Conservation (phyloP, 2,329 filamentous ascomycete genomes). For the Pezizomycotina sp. region DNA sequence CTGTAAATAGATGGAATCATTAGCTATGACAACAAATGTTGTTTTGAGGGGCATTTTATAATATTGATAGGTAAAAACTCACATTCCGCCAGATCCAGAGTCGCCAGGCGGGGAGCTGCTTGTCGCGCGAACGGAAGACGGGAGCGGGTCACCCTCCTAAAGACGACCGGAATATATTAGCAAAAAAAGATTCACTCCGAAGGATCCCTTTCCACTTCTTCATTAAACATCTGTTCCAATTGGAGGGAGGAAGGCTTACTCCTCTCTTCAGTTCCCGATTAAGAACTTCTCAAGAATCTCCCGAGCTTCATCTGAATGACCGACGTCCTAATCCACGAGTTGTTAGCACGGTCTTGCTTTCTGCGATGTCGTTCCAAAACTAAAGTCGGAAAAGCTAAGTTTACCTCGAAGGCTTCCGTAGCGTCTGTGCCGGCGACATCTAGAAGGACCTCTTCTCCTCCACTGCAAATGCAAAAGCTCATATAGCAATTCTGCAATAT, state of each 20-base stretch:
- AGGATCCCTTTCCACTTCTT: too few relatives aligned
- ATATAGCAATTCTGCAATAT: slow-evolving; percentile 4
- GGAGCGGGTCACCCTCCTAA: slow-evolving; percentile 12
- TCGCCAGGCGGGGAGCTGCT: slow-evolving; percentile 3
- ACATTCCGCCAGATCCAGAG: slow-evolving; percentile 13
- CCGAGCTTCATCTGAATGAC: slow-evolving; percentile 94
- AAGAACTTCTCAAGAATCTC: slow-evolving; percentile 70
- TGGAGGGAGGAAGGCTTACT: too few relatives aligned
- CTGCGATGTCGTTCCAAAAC: slow-evolving; percentile 2
- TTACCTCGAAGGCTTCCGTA: slow-evolving; percentile 77
- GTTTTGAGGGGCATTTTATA: neutral
- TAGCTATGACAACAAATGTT: too few relatives aligned
- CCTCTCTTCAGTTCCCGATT: slow-evolving; percentile 64
- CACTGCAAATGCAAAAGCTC: too few relatives aligned
- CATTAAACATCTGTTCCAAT: too few relatives aligned
- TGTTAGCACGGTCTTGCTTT: slow-evolving; percentile 10
- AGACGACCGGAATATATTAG: too few relatives aligned
- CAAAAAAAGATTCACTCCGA: too few relatives aligned
- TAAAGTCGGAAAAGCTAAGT: slow-evolving; percentile 2
- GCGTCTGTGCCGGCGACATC: slow-evolving; percentile 92
- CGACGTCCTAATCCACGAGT: slow-evolving; percentile 74
- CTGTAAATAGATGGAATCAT: slow-evolving; percentile 2
- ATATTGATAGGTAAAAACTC: slow-evolving; percentile 1
- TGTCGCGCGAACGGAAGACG: neutral
- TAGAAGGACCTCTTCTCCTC: slow-evolving; percentile 94